Conservation (phyloP, 2,329 filamentous ascomycete species). For the Blastomyces percursus region DNA sequence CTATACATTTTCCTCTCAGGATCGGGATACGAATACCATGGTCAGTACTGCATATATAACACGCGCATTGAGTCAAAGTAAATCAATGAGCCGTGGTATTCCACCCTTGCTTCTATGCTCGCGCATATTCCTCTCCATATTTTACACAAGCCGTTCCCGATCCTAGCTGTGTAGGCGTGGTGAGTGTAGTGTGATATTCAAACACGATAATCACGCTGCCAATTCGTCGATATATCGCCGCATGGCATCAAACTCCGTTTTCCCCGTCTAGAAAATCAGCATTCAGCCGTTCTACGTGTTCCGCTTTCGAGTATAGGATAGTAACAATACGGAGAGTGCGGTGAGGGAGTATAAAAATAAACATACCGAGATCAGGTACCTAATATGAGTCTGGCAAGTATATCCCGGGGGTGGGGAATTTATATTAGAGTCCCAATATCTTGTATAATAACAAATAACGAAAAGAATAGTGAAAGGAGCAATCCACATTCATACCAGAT, state of each 20-base stretch:
- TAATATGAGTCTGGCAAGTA: constrained; percentile 27
- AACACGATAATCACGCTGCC: constrained; percentile 11
- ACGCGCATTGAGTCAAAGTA: neutral
- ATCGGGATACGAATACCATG: neutral
- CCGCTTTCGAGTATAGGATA: neutral
- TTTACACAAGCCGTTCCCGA: too few species aligned
- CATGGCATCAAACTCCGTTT: constrained; percentile 39
- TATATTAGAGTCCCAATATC: neutral
- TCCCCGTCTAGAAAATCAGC: constrained; percentile 28
- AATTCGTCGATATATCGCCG: constrained; percentile 38
- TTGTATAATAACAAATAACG: neutral
- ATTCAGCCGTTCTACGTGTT: neutral
- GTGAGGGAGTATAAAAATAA: neutral
- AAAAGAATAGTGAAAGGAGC: neutral
- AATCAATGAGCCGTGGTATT: neutral
- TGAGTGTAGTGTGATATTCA: neutral
- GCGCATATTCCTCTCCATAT: neutral
- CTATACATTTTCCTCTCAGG: constrained; percentile 4
- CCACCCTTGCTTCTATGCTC: neutral
- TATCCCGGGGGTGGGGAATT: neutral
- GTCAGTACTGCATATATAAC: neutral
- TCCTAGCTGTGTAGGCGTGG: neutral
- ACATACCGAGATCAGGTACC: constrained; percentile 34
- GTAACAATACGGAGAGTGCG: neutral
- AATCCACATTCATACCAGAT: constrained; percentile 28